A percentile compares a stretch with the other conserved stretches of the same genome.
Conservation (phyloP, 1,284 basidiomycete species). For the Apiotrichum veenhuisii region DNA sequence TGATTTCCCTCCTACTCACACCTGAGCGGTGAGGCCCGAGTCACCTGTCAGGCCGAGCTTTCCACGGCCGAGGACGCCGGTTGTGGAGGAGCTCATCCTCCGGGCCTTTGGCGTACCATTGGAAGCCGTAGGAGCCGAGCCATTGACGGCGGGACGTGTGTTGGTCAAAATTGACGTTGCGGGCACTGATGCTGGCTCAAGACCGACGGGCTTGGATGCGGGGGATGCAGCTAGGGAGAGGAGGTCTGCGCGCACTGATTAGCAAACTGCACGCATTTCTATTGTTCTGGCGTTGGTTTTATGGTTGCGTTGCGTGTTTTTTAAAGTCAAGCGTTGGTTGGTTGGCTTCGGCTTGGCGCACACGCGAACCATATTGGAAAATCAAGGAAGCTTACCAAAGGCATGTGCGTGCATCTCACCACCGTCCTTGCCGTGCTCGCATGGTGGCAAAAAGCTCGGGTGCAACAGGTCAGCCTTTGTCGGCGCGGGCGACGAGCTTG, state of each 20-base stretch:
- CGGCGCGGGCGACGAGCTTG: not conserved
- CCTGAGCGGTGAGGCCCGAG: conserved; percentile 25
- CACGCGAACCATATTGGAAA: not conserved
- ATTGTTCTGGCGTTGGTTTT: not conserved
- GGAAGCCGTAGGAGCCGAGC: conserved; percentile 2
- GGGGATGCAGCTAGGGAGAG: conserved; percentile 30
- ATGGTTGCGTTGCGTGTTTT: not conserved
- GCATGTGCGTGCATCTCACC: conserved; percentile 48
- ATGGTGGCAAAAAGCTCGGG: conserved; percentile 43
- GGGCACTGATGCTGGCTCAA: conserved; percentile 37
- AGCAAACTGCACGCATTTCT: not conserved
- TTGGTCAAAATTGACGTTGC: conserved; percentile 34
- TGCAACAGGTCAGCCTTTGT: conserved; percentile 35
- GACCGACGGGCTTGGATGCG: conserved; percentile 3
- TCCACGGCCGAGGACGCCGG: conserved; percentile 44
- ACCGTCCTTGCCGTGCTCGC: conserved; percentile 36
- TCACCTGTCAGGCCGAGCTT: conserved; percentile 42
- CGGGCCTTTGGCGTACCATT: conserved; percentile 30
- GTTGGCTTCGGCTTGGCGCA: not conserved
- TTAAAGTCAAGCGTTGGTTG: not conserved
- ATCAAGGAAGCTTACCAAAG: conserved; percentile 34
- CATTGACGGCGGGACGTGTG: conserved; percentile 27
- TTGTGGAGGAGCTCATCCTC: conserved; percentile 44
- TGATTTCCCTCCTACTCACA: conserved; percentile 28
- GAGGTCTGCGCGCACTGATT: conserved; percentile 27